Percentiles rank a stretch among this genome's conserved stretches.
These are phyloP conservation scores for Coleophoma cylindrospora DNA, from an alignment of 2,329 filamentous ascomycete species.

Conservation along the genomic window DNA sequence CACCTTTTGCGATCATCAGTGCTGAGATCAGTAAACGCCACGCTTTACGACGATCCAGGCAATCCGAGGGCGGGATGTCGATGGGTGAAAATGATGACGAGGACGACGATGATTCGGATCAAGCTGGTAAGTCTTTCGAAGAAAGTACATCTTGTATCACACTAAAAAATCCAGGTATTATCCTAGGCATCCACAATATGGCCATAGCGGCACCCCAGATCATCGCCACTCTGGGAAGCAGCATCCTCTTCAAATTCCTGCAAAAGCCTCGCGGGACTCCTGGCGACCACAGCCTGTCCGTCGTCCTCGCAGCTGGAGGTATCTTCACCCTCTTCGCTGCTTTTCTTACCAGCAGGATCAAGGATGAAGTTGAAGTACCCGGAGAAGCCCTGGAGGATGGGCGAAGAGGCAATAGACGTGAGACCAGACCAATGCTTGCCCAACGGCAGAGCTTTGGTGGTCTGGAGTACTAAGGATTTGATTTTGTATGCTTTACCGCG, in stretches of 20 bases:
- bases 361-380: slow-evolving; percentile 23
- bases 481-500: not conserved
- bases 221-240: slow-evolving; percentile 79
- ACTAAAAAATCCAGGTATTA: slow-evolving; percentile 50
- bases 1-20: slow-evolving; percentile 62
- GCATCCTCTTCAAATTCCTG: slow-evolving; percentile 75
- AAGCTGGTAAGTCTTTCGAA: slow-evolving; percentile 6
- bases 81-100: slow-evolving; percentile 1
- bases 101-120: slow-evolving; percentile 9
- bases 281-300: slow-evolving; percentile 81
- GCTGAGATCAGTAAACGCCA: slow-evolving; percentile 86
- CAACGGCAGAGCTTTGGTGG: slow-evolving; percentile 11
- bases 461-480: slow-evolving; percentile 10
- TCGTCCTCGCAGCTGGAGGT: slow-evolving; percentile 82
- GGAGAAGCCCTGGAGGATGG: slow-evolving; percentile 4
- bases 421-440: slow-evolving; percentile 5
- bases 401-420: slow-evolving; percentile 1
- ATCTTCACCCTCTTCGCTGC: slow-evolving; percentile 73
- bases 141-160: not conserved
- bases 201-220: slow-evolving; percentile 89
- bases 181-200: slow-evolving; percentile 94
- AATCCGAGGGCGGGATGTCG: slow-evolving; percentile 22
- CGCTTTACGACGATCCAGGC: slow-evolving; percentile 50
- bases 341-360: slow-evolving; percentile 43
- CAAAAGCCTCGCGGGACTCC: slow-evolving; percentile 84